Base-by-base conservation (phyloP, 2,329 filamentous ascomycete species). In the Fusarium sp. region DNA sequence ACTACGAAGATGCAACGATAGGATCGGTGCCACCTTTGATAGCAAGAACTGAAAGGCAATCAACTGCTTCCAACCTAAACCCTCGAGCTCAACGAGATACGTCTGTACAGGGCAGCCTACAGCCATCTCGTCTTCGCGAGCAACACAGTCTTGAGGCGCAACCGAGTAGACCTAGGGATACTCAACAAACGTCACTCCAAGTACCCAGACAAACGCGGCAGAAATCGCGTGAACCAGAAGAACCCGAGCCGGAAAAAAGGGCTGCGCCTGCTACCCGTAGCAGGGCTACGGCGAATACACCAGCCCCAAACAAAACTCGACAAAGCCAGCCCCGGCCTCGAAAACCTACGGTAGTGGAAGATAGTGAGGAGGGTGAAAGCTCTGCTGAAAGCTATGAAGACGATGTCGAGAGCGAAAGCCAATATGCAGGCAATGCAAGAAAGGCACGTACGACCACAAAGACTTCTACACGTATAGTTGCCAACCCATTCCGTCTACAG, bases 1-100 rank as follows among this genome's bases (percentile, higher is more conserved):
- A 75, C 47, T 83, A 78, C 62, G 79, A 77, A 33, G 78, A 82
- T 68, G 81, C 81, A n/a, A 80, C 78, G 64, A 82, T 83, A 76
- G 75, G 62, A 54, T 79, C 79, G 46, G 76, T 79, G 8, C 75
- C 78, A 42, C 68, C 61, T 20, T 55, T 35, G 18, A 58, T 58
- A 18, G 68, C 62, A 27, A 62, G 35, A 8, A 44, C 54, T 11
- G 64, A 56, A 33, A 38, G 42, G 12, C 68, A 44, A 31, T 47
- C 56, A 52, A 20, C 29, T 18, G 31, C 41, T 10, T 36, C 55
- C 22, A 68, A 42, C 38, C 17, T 44, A 45, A 41, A 14, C 6
- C 17, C 39, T 8, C 60, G 49, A 31, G 13, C 13, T 7, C 54
- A 60, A 15, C 17, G 49, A 45, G 54, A 45, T 36, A 46, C 53